Conservation (phyloP, 257 asterid genomes). For the Capsicum baccatum region DNA sequence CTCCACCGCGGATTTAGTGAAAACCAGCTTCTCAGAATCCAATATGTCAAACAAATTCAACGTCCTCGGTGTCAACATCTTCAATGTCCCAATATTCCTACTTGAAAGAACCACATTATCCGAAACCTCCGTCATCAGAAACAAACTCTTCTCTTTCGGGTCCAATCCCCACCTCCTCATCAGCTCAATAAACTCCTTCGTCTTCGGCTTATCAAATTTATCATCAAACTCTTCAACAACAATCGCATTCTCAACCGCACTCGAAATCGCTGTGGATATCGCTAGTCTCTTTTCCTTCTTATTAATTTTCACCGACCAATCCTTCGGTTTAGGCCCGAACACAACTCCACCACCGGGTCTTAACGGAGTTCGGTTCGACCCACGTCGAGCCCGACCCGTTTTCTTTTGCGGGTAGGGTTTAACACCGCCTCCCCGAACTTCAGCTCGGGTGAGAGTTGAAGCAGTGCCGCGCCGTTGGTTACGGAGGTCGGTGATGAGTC, state of each 20-base stretch:
- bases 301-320: conserved; percentile 88
- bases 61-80: conserved; percentile 91
- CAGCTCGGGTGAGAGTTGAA: conserved; percentile 91
- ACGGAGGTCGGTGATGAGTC: conserved; percentile 83
- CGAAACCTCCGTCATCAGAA: conserved; percentile 74
- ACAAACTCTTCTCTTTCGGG: conserved; percentile 81
- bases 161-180: conserved; percentile 84
- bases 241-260: conserved; percentile 71
- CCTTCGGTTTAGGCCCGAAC: conserved; percentile 95
- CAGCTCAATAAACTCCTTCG: conserved; percentile 79
- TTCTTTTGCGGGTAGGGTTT: conserved; percentile 91
- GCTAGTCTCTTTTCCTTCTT: conserved; percentile 89
- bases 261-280: conserved; percentile 80
- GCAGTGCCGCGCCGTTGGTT: conserved; percentile 96
- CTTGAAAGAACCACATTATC: conserved; percentile 76
- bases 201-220: conserved; percentile 81
- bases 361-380: conserved; percentile 87
- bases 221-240: conserved; percentile 84
- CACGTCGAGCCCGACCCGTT: conserved; percentile 91
- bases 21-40: conserved; percentile 78
- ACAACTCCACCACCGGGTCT: conserved; percentile 96
- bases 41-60: conserved; percentile 85
- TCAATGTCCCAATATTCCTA: conserved; percentile 77
- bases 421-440: conserved; percentile 90
- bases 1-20: conserved; percentile 76